phyloP scores from a whole-genome alignment of 306 rosid genomes.

The Sophora flavescens region DNA sequence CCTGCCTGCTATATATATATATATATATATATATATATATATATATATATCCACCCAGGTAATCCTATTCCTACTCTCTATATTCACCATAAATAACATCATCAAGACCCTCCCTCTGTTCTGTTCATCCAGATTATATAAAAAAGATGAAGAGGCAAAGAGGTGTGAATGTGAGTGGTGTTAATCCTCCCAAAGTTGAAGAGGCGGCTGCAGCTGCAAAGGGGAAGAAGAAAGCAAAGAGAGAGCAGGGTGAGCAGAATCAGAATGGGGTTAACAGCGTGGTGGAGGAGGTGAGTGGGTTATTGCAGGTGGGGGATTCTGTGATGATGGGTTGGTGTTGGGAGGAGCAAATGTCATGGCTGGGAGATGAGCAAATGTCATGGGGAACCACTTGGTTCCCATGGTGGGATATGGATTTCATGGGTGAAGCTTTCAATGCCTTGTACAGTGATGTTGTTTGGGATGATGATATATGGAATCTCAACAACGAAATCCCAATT shows the following conservation, averaged over 20 bases:
- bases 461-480: conserved; percentile 83
- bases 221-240: conserved; percentile 57
- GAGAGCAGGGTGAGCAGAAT: conserved; percentile 35
- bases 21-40: too few relatives aligned
- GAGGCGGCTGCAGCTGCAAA: conserved; percentile 33
- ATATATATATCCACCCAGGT: too few relatives aligned
- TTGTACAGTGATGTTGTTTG: conserved; percentile 63
- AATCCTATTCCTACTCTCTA: too few relatives aligned
- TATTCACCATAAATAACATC: too few relatives aligned
- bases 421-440: conserved; percentile 50
- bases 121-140: background rate
- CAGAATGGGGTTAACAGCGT: conserved; percentile 20
- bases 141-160: conserved; percentile 67
- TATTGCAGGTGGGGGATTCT: conserved; percentile 19
- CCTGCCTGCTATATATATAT: too few relatives aligned
- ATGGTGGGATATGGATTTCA: conserved; percentile 66
- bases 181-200: conserved; percentile 46
- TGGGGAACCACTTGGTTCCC: conserved; percentile 76
- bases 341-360: conserved; percentile 58
- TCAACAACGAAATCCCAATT: conserved; percentile 52
- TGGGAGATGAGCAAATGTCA: conserved; percentile 70
- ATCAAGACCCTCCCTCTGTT: background rate
- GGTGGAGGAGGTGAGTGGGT: background rate
- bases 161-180: conserved; percentile 40
- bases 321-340: conserved; percentile 24